These are phyloP conservation scores for Trapa bicornis DNA, from an alignment of 345 rosid genomes.

Conservation along the genomic window DNA sequence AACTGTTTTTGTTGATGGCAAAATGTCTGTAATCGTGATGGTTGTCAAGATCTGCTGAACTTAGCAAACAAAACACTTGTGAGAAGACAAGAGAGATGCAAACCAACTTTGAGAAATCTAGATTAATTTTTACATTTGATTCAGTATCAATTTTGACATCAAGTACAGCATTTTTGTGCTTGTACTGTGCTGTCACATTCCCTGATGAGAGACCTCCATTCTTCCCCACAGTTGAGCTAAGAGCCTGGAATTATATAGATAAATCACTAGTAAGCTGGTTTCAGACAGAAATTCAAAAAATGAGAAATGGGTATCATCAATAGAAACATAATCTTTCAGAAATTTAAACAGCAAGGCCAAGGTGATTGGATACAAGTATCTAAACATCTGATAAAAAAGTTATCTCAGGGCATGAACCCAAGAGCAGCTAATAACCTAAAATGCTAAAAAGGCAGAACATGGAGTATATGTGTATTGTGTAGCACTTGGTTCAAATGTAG, in stretches of 20 bases:
- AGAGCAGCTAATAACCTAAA: background rate
- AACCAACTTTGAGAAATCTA: slow-evolving; percentile 7
- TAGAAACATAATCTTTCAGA: background rate
- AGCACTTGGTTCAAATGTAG: background rate
- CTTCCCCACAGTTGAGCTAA: slow-evolving; percentile 18
- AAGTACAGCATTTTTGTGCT: slow-evolving; percentile 17
- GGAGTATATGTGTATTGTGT: background rate
- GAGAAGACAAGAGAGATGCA: background rate
- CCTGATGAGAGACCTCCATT: slow-evolving; percentile 38
- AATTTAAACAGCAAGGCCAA: background rate
- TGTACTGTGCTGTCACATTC: slow-evolving; percentile 26
- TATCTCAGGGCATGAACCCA: background rate
- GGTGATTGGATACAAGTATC: background rate
- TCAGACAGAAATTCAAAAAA: background rate
- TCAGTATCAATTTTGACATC: slow-evolving; percentile 35
- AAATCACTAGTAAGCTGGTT: background rate
- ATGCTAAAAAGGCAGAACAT: background rate
- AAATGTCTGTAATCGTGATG: slow-evolving; percentile 16
- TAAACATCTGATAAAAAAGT: background rate
- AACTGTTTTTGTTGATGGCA: slow-evolving; percentile 26
- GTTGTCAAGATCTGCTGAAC: slow-evolving; percentile 27
- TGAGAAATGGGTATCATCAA: background rate
- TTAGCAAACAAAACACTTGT: slow-evolving; percentile 6
- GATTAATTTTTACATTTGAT: slow-evolving; percentile 21
- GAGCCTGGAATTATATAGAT: background rate